Evolutionary conservation across 805 yeast genomes (phyloP), one percentile per base, ranked within the genome.

Genomic region (Pichia ethanolica): DNA sequence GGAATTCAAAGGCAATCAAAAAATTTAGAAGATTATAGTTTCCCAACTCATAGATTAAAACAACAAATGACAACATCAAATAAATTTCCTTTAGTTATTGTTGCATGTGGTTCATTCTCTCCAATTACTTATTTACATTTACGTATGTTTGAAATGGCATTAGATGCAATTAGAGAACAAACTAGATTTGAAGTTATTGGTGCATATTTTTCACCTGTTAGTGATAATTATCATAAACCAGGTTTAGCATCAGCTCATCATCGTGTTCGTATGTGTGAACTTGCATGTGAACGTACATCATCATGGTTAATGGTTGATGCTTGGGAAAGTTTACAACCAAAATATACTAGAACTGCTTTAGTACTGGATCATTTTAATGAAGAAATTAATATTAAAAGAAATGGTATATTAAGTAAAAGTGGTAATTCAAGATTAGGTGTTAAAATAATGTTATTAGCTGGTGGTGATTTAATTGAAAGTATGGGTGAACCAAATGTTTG

Each of bases 401-500:
- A 95, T 25, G 99, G 99, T 13, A 81, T 93, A 13, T 60, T 67
- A 54, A 46, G 46, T 32, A 79, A 81, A 9, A 71, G 74, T 6
- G 86, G 87, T 9, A 75, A 89, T 49, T 63, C 61, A 36, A 61
- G 59, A 43, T 45, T 59, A 9, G 97, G 96, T 27, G 96, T 86
- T 47, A 91, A 91, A 65, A 84, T 93, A 60, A 91, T 93, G 98
- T 75, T 93, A 48, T 72, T 93, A 39, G 99, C 99, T 0, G 99
- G 99, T 46, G 99, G 99, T 40, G 99, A 93, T 68, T 76, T 93
- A 58, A 93, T 93, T 47, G 99, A 93, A 66, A 83, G 95, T 41
- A 93, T 93, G 98, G 99, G 99, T n/a, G 99, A 93, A 68, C 98
- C 99, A 26, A 93, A 91, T 60, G 99, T 93, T 37, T 93, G 99